phyloP scores from a whole-genome alignment of 768 basidiomycete species.

The Mycena capillaripes region DNA sequence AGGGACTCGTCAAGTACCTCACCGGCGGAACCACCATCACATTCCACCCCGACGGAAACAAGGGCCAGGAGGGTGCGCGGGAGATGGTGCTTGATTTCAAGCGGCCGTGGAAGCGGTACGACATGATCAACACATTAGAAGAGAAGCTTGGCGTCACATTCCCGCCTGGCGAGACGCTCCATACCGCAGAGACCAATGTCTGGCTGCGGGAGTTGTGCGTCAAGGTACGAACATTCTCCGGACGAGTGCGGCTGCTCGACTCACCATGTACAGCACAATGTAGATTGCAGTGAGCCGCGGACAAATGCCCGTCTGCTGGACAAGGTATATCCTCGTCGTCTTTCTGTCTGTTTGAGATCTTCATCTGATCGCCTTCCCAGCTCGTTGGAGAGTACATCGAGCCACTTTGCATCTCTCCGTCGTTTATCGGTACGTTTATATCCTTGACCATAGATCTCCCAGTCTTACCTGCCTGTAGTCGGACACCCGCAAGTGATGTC shows the following conservation, averaged over 20 bases:
- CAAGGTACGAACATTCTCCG: conserved; percentile 71
- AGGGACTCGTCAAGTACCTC: conserved; percentile 91
- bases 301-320: conserved; percentile 96
- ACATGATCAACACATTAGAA: conserved; percentile 98
- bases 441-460: background rate
- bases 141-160: conserved; percentile 93
- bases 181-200: conserved; percentile 88
- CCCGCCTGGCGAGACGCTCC: conserved; percentile 92
- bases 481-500: conserved; percentile 99
- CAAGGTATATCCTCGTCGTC: conserved; percentile 66
- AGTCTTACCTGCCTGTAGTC: conserved; percentile 61
- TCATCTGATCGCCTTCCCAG: conserved; percentile 51
- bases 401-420: conserved; percentile 94
- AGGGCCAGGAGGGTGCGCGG: conserved; percentile 72
- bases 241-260: background rate
- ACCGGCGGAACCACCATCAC: conserved; percentile 84
- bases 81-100: conserved; percentile 87
- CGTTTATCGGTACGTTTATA: conserved; percentile 84
- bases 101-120: conserved; percentile 97
- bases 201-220: conserved; percentile 87
- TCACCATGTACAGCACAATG: conserved; percentile 76
- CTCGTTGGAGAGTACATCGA: conserved; percentile 99
- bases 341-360: background rate
- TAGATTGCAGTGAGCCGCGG: conserved; percentile 96
- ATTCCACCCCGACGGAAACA: conserved; percentile 97